Conservation (phyloP, 2,329 filamentous ascomycete species). For the Didymella pomorum region DNA sequence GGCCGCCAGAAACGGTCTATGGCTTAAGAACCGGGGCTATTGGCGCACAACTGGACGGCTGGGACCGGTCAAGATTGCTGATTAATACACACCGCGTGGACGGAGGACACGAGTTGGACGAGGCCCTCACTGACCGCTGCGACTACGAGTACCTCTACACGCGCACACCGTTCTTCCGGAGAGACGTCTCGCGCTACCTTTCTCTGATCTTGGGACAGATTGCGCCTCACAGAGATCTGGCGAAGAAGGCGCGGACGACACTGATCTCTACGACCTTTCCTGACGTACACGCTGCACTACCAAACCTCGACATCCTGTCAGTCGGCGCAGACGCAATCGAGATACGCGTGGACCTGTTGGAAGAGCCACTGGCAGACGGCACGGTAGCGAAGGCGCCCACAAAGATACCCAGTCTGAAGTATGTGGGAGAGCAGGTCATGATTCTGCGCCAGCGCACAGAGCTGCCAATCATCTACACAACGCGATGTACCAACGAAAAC, state of each 20-base stretch:
- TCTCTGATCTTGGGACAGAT: conserved; percentile 82
- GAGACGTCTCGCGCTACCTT: conserved; percentile 80
- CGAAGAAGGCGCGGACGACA: conserved; percentile 79
- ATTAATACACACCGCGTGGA: conserved; percentile 82
- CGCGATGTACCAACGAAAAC: conserved; percentile 81
- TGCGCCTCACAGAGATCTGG: conserved; percentile 77
- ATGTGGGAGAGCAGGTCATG: conserved; percentile 88
- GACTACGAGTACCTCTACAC: conserved; percentile 91
- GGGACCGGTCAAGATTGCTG: conserved; percentile 67
- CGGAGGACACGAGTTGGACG: conserved; percentile 67
- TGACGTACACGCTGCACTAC: conserved; percentile 81
- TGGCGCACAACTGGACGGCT: conserved; percentile 64
- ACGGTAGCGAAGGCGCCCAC: conserved; percentile 71
- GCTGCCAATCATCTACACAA: conserved; percentile 89
- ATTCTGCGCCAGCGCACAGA: conserved; percentile 82
- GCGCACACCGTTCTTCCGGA: conserved; percentile 72
- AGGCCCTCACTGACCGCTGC: conserved; percentile 70
- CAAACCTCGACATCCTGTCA: conserved; percentile 85
- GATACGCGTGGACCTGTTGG: conserved; percentile 80
- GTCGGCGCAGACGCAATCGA: conserved; percentile 88
- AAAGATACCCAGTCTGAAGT: conserved; percentile 77
- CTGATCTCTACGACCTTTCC: conserved; percentile 90
- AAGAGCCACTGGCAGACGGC: conserved; percentile 70
- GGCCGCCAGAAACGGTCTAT: conserved; percentile 71
- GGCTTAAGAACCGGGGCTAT: conserved; percentile 69